Base-by-base conservation (phyloP, 164 flowering plant species). In the Dillenia turbinata region DNA sequence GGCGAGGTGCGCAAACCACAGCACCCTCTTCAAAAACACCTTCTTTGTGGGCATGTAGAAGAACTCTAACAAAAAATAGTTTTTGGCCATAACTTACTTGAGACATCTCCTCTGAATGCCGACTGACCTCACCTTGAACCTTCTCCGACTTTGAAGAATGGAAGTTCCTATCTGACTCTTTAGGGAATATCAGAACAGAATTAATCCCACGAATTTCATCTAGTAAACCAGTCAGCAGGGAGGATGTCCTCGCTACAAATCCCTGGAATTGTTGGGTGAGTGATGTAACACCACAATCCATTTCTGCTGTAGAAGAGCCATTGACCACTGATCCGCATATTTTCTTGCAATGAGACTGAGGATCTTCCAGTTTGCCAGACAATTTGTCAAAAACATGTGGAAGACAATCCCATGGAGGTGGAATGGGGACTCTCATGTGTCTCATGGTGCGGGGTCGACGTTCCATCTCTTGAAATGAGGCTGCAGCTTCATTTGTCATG, bases 1-100 rank as follows among this genome's bases (percentile, higher is more conserved):
- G 73, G 54, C 3, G 62, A 50, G 97, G 97, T 26, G 95, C 97
- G 81, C 92, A 88, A 47, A 94, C 77, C 61, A 88, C 77, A 44
- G 90, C 93, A 59, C 97, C 96, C 61, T 89, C 90, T 64, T 94
- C 97, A 67, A 91, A 85, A 65, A 59, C 69, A n/a, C 97, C 99
- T 76, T 79, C 84, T 68, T 78, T 85, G 72, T 60, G 80, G 61
- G 94, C 87, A 69, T 72, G 88, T 47, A 94, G 79, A 81, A 70
- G 70, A 64, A 88, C 86, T 72, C 96, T 78, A 44, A 94, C 60
- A 47, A 80, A 89, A 62, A 89, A 85, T 61, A 75, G 58, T 58
- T 72, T 79, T 40, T 69, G 63, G 33, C 69, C 54, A 16, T 59
- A n/a, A 58, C 53, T 61, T 8, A 61, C 48, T 17, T 33, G 68